phyloP scores from a whole-genome alignment of 768 basidiomycete genomes.

The Tylopilus sp. region DNA sequence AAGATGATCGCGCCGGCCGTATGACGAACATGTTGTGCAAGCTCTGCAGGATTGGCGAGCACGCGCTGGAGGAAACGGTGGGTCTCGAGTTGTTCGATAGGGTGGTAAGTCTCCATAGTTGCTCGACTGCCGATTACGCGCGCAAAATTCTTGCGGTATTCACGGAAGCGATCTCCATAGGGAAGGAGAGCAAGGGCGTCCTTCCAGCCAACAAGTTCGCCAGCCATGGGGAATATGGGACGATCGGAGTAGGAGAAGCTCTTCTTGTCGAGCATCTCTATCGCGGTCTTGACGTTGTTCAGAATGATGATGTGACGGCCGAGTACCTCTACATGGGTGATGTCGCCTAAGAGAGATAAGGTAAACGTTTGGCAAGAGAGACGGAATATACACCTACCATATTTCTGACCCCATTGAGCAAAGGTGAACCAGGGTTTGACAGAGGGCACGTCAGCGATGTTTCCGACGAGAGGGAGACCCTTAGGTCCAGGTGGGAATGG shows the following conservation, averaged over 20 bases:
- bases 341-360: slow-evolving; percentile 45
- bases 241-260: slow-evolving; percentile 66
- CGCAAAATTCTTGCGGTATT: slow-evolving; percentile 41
- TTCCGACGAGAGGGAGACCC: slow-evolving; percentile 43
- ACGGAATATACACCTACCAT: slow-evolving; percentile 27
- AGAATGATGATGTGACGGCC: slow-evolving; percentile 58
- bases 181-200: slow-evolving; percentile 36
- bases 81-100: slow-evolving; percentile 40
- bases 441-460: slow-evolving; percentile 48
- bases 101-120: slow-evolving; percentile 33
- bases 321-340: slow-evolving; percentile 56
- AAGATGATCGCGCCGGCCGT: slow-evolving; percentile 54
- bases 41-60: slow-evolving; percentile 34
- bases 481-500: slow-evolving; percentile 47
- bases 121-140: slow-evolving; percentile 40
- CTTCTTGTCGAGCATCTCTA: slow-evolving; percentile 64
- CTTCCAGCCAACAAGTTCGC: slow-evolving; percentile 34
- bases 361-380: neutral
- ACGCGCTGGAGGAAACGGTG: slow-evolving; percentile 42
- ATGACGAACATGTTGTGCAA: slow-evolving; percentile 39
- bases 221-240: slow-evolving; percentile 45
- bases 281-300: slow-evolving; percentile 47
- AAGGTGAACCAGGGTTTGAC: slow-evolving; percentile 45
- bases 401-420: slow-evolving; percentile 43
- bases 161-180: slow-evolving; percentile 40